Conservation (phyloP, 2,329 filamentous ascomycete species). For the Calonectria ilicicola region DNA sequence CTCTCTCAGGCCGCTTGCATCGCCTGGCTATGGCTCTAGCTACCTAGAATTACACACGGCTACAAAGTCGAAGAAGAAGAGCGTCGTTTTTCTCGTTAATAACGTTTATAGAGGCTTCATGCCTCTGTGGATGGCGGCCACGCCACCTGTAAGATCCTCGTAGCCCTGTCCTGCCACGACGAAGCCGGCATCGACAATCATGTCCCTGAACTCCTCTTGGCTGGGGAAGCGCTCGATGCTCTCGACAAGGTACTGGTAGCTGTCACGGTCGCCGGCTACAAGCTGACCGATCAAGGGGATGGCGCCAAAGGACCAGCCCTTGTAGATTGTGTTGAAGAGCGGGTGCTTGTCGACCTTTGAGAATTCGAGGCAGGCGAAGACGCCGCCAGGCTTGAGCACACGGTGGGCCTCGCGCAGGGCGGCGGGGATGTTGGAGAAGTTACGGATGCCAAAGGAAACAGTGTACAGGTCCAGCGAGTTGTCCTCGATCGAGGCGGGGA, state of each 20-base stretch:
- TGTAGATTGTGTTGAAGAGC: constrained; percentile 87
- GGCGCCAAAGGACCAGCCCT: constrained; percentile 93
- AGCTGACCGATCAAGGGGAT: constrained; percentile 97
- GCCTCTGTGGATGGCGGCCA: constrained; percentile 96
- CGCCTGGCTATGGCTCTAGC: constrained; percentile 21
- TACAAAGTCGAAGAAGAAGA: constrained; percentile 9
- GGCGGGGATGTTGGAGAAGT: constrained; percentile 91
- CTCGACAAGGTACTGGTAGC: constrained; percentile 98
- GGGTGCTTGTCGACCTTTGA: constrained; percentile 82
- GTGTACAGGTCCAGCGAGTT: constrained; percentile 93
- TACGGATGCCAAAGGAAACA: constrained; percentile 96
- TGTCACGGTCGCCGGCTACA: constrained; percentile 92
- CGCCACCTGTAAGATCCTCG: constrained; percentile 91
- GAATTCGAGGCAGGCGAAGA: constrained; percentile 98
- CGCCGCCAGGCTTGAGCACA: constrained; percentile 91
- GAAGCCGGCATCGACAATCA: constrained; percentile 90
- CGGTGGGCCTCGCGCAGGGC: constrained; percentile 87
- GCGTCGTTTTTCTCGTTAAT: background rate
- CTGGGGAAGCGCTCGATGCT: constrained; percentile 94
- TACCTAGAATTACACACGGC: constrained; percentile 38
- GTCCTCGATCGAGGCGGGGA: constrained; percentile 72
- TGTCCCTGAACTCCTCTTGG: constrained; percentile 84
- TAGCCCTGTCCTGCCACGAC: constrained; percentile 84
- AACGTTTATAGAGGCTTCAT: constrained; percentile 76
- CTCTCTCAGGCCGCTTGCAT: constrained; percentile 27